These are phyloP conservation scores for Penicillium crystallinum DNA, from an alignment of 495 filamentous ascomycete species.

Conservation along the genomic window DNA sequence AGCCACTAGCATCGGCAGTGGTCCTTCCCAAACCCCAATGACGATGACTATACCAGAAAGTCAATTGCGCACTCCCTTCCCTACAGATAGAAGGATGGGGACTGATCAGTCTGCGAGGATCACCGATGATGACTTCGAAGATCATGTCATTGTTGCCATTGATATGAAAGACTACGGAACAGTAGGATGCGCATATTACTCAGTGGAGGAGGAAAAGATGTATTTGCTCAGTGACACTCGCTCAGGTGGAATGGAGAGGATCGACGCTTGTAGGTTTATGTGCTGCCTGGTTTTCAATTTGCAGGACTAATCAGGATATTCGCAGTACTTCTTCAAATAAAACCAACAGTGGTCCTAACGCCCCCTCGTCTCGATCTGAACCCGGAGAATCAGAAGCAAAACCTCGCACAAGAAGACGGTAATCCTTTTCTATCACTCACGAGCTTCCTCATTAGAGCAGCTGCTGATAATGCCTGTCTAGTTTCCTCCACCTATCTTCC, in stretches of 20 bases:
- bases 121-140: conserved; percentile 49
- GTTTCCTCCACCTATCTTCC: conserved; percentile 46
- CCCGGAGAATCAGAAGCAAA: conserved; percentile 19
- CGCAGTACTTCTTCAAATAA: conserved; percentile 64
- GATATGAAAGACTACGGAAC: conserved; percentile 67
- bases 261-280: conserved; percentile 56
- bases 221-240: conserved; percentile 79
- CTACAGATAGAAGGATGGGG: conserved; percentile 3
- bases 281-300: neutral
- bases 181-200: conserved; percentile 85
- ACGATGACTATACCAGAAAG: conserved; percentile 1
- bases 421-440: neutral
- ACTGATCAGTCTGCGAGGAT: conserved; percentile 1
- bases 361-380: conserved; percentile 64
- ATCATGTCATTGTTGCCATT: conserved; percentile 80
- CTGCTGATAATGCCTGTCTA: conserved; percentile 6
- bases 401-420: conserved; percentile 25
- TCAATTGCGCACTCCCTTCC: conserved; percentile 9
- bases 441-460: too few species aligned
- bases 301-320: conserved; percentile 10
- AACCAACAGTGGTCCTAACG: conserved; percentile 75
- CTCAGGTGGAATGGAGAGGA: conserved; percentile 60
- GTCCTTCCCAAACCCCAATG: conserved; percentile 1
- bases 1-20: neutral
- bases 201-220: conserved; percentile 65